These are phyloP conservation scores for Diaporthe eres DNA, from an alignment of 2,329 filamentous ascomycete genomes.

Conservation along the genomic window DNA sequence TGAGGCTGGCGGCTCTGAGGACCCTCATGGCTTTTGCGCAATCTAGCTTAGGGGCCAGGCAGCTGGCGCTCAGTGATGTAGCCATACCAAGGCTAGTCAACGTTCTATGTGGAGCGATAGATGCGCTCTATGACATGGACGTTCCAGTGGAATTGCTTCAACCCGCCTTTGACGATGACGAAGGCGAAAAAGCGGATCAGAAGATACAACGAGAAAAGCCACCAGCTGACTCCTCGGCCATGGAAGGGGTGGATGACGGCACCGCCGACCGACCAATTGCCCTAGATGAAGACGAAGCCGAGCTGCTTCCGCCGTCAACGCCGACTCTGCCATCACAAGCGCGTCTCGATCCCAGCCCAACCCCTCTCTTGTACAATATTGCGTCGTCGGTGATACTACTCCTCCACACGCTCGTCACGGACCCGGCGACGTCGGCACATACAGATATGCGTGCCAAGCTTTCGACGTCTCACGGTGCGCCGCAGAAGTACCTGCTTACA, in stretches of 20 bases:
- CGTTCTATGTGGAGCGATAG: conserved; percentile 74
- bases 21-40: conserved; percentile 73
- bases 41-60: conserved; percentile 72
- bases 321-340: not conserved
- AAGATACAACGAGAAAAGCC: not conserved
- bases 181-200: not conserved
- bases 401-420: conserved; percentile 67
- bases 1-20: conserved; percentile 63
- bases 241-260: conserved; percentile 29
- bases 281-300: conserved; percentile 33
- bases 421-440: conserved; percentile 58
- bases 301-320: not conserved
- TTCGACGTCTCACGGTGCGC: conserved; percentile 76
- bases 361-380: conserved; percentile 56
- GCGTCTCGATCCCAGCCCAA: conserved; percentile 40
- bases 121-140: conserved; percentile 77
- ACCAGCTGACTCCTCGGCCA: conserved; percentile 4
- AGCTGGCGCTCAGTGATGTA: conserved; percentile 77
- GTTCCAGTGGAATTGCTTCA: conserved; percentile 51
- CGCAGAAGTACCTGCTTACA: conserved; percentile 85
- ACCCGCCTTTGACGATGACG: not conserved
- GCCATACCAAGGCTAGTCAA: conserved; percentile 82
- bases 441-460: conserved; percentile 80
- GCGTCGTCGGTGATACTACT: conserved; percentile 64
- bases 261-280: conserved; percentile 7